Conservation (phyloP, 768 basidiomycete species). For the Suillus hirtellus region DNA sequence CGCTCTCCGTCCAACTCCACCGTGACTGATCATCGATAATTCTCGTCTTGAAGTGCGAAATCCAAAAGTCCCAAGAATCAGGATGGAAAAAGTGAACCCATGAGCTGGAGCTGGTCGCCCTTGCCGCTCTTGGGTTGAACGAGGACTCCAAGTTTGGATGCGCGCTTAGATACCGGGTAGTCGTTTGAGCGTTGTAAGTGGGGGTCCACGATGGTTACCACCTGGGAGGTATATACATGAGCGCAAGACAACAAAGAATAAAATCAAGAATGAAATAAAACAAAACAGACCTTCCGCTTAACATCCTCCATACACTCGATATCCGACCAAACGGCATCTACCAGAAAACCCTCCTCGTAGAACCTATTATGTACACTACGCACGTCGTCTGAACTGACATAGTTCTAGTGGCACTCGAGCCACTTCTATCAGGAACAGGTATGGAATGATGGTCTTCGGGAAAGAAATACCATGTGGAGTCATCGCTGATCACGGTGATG, state of each 20-base stretch:
- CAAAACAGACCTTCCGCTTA: conserved; percentile 70
- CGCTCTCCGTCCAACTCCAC: too few species aligned
- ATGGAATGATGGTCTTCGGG: too few species aligned
- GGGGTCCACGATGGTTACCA: conserved; percentile 97
- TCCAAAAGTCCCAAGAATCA: too few species aligned
- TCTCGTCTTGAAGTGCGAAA: too few species aligned
- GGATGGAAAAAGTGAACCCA: too few species aligned
- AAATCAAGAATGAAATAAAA: neutral
- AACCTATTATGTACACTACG: conserved; percentile 50
- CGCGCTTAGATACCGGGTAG: conserved; percentile 75
- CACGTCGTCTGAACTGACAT: conserved; percentile 86
- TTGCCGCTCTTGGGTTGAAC: too few species aligned
- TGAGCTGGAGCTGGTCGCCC: too few species aligned
- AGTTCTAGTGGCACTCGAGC: conserved; percentile 91
- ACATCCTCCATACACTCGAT: conserved; percentile 90
- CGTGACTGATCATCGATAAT: too few species aligned
- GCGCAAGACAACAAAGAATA: neutral
- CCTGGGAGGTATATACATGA: conserved; percentile 44
- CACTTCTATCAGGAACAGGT: too few species aligned
- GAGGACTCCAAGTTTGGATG: too few species aligned
- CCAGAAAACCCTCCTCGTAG: conserved; percentile 92
- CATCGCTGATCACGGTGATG: too few species aligned
- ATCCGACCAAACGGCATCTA: conserved; percentile 97
- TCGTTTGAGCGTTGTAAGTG: conserved; percentile 82
- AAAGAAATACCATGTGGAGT: too few species aligned